Evolutionary conservation across 805 yeast genomes (phyloP).

Genomic region (Ogataea pignaliae): DNA sequence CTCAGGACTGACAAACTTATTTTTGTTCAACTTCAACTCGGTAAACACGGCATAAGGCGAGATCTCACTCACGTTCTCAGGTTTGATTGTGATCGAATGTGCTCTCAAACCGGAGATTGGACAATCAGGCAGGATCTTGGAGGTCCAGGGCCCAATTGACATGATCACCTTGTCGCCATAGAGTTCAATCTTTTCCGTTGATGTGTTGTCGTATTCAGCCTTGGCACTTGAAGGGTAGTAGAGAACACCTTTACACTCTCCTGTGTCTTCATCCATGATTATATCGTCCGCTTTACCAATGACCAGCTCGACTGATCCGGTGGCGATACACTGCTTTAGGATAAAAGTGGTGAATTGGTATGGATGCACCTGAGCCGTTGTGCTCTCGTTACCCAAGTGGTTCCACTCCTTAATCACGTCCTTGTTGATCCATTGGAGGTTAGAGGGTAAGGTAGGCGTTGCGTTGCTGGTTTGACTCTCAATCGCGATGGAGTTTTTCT

Average conservation of each 20-base stretch:
- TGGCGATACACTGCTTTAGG: conserved; percentile 71
- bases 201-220: conserved; percentile 28
- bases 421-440: conserved; percentile 72
- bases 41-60: conserved; percentile 93
- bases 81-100: conserved; percentile 88
- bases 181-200: conserved; percentile 40
- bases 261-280: conserved; percentile 54
- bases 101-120: conserved; percentile 94
- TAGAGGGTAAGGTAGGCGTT: conserved; percentile 44
- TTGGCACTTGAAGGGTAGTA: conserved; percentile 41
- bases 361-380: conserved; percentile 97
- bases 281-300: conserved; percentile 80
- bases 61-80: conserved; percentile 64
- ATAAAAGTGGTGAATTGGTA: conserved; percentile 86
- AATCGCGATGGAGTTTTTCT: conserved; percentile 32
- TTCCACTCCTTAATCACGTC: conserved; percentile 69
- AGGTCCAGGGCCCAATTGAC: conserved; percentile 96
- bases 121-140: conserved; percentile 83
- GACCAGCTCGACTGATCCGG: conserved; percentile 78
- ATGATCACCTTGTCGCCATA: conserved; percentile 75
- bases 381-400: conserved; percentile 73
- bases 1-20: conserved; percentile 81
- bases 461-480: conserved; percentile 18
- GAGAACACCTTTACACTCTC: conserved; percentile 68
- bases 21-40: conserved; percentile 69